phyloP scores from a whole-genome alignment of 768 basidiomycete species.

The Boletus subcaerulescens region DNA sequence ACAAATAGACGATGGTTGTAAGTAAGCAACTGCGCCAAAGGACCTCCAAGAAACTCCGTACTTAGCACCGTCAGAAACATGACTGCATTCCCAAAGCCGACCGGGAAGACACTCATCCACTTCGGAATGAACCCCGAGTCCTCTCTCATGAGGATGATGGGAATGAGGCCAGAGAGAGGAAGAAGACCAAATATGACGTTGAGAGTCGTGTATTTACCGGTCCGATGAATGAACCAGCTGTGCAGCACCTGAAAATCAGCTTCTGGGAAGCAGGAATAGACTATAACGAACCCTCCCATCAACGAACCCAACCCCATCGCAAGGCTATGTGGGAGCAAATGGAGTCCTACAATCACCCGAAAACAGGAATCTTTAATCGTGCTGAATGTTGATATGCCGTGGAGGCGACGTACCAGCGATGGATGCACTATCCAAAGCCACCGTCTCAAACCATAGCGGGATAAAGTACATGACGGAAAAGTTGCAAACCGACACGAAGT shows the following conservation, averaged over 20 bases:
- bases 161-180: conserved; percentile 9
- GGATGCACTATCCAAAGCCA: conserved; percentile 7
- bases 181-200: conserved; percentile 11
- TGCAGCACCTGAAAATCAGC: too few species aligned
- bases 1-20: too few species aligned
- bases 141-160: conserved; percentile 8
- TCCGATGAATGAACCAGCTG: conserved; percentile 1
- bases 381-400: too few species aligned
- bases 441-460: conserved; percentile 16
- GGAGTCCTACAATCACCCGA: conserved; percentile 4
- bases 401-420: conserved; percentile 4
- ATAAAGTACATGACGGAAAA: conserved; percentile 14
- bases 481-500: conserved; percentile 10
- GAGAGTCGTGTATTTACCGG: conserved; percentile 9
- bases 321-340: conserved; percentile 13
- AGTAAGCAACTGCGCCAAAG: too few species aligned
- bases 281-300: conserved; percentile 1
- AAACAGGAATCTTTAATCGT: too few species aligned
- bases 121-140: conserved; percentile 4
- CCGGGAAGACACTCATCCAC: conserved; percentile 16
- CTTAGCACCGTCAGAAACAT: too few species aligned
- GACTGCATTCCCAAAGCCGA: conserved; percentile 13
- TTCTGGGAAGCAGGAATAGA: background rate
- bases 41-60: too few species aligned
- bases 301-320: conserved; percentile 13